Evolutionary conservation across 768 basidiomycete genomes (phyloP), one percentile per base, ranked within the genome.

Genomic region (Pleurotus giganteus): DNA sequence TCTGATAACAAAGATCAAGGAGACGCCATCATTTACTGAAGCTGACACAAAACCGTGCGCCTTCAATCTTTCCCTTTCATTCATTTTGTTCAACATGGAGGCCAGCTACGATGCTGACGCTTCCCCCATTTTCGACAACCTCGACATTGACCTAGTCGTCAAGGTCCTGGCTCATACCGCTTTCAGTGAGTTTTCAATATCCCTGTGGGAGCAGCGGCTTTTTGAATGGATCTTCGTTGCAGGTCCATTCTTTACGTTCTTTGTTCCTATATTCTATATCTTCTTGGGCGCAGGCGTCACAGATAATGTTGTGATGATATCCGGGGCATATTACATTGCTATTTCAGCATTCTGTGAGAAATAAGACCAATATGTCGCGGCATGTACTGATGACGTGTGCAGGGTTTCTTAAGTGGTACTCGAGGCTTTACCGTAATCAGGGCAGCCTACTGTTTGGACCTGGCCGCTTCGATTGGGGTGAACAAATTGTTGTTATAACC

Each of bases 401-500:
- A 93, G 93, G 85, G 83, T 71, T 80, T 52, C 58, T 86, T 15
- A 84, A 78, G 60, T 90, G 89, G 85, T 74, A 79, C 56, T 89
- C 90, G 19, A 76, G 73, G 44, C 62, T 91, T 43, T 90, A 91
- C 66, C 79, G 89, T 52, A 94, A 91, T 63, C 85, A 89, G 67
- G 81, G 81, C 26, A 84, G 74, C 59, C 65, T 86, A 19, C 67
- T 93, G 21, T 84, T 83, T 56, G 75, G 79, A 0, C 83, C 86
- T 2, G 66, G 72, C 12, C 78, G 71, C 32, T 68, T 94, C 26
- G 84, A 94, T 60, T 98, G 95, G 96, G 81, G 80, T 42, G 85
- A 94, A 43, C 91, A 98, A 69, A 83, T 96, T 53, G 86, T 98
- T 4, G 75, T 98, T 34, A 77, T 98, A 54, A 98, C 96, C 5